Conservation (phyloP, 345 rosid species). For the Nephelium lappaceum region DNA sequence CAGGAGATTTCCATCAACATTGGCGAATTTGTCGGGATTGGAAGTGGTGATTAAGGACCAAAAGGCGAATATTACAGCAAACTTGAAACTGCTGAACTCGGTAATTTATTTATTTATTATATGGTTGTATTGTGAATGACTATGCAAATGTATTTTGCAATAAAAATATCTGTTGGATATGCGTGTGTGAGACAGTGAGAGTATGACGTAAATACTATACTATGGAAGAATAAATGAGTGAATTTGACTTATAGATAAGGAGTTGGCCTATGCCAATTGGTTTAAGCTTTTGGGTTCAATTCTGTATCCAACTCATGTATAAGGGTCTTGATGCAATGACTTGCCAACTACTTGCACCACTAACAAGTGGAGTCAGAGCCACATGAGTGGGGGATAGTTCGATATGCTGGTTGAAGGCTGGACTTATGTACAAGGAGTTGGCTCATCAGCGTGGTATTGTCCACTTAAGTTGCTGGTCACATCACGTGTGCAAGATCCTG, state of each 20-base stretch:
- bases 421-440: neutral
- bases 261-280: neutral
- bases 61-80: conserved; percentile 61
- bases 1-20: conserved; percentile 82
- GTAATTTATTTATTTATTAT: conserved; percentile 37
- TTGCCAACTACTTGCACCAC: neutral
- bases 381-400: neutral
- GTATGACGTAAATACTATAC: neutral
- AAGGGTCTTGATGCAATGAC: neutral
- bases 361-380: neutral
- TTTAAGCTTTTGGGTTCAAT: conserved; percentile 7
- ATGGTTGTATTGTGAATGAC: neutral
- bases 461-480: neutral
- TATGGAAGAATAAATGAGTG: neutral
- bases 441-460: neutral
- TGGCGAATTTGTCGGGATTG: conserved; percentile 74
- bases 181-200: neutral
- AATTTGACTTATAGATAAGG: neutral
- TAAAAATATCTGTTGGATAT: neutral
- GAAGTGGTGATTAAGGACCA: conserved; percentile 69
- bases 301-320: neutral
- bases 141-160: neutral
- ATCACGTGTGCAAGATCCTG: neutral
- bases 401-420: neutral
- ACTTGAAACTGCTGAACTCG: conserved; percentile 66